Conservation (phyloP, 2,329 filamentous ascomycete genomes). For the Harringtonia lauricola region DNA sequence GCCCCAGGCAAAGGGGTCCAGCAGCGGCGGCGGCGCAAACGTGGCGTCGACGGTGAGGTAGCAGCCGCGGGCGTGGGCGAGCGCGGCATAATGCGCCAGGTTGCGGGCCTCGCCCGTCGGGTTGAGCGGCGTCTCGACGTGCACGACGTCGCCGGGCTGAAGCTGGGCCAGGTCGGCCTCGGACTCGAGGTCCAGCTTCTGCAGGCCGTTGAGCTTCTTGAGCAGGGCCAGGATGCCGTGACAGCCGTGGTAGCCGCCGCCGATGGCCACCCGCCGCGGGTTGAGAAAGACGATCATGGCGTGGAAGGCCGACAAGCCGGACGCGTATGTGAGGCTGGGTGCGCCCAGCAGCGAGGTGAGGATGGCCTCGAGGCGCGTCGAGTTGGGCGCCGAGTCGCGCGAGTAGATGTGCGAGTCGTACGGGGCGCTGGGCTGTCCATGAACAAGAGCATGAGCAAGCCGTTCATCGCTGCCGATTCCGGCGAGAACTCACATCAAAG, state of each 20-base stretch:
- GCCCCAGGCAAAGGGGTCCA: constrained; percentile 72
- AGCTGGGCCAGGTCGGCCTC: constrained; percentile 41
- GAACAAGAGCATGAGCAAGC: neutral
- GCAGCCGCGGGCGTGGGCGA: constrained; percentile 63
- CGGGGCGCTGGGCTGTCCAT: constrained; percentile 33
- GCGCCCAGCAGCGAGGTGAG: constrained; percentile 62
- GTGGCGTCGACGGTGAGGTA: constrained; percentile 79
- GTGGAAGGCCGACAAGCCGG: constrained; percentile 81
- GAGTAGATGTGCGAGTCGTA: constrained; percentile 72
- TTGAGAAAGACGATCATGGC: constrained; percentile 76
- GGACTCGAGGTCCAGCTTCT: constrained; percentile 56
- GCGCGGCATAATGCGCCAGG: constrained; percentile 58
- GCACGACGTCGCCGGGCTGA: constrained; percentile 69
- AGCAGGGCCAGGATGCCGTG: constrained; percentile 73
- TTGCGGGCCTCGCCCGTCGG: constrained; percentile 73
- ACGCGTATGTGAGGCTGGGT: constrained; percentile 65
- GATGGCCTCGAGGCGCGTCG: constrained; percentile 74
- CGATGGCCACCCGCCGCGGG: constrained; percentile 71
- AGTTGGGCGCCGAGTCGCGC: constrained; percentile 66
- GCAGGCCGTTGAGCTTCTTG: constrained; percentile 62
- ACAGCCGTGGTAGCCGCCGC: constrained; percentile 84
- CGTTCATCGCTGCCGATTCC: neutral
- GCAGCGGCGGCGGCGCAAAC: constrained; percentile 81
- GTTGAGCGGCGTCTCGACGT: constrained; percentile 90
- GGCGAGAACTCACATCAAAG: constrained; percentile 37